Conservation (phyloP, 306 rosid species). For the Trifolium dubium region DNA sequence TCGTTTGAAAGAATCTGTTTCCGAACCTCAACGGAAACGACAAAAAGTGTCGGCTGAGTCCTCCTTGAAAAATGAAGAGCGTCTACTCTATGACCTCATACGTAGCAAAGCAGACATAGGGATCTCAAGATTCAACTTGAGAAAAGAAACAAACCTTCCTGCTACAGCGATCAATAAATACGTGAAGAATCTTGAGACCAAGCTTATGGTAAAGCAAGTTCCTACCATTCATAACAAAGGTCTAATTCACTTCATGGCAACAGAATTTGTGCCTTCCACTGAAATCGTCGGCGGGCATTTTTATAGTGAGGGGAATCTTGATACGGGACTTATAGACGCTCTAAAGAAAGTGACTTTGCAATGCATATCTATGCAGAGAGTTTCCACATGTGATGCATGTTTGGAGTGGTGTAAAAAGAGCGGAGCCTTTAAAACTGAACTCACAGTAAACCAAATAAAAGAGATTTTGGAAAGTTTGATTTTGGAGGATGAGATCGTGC, state of each 20-base stretch:
- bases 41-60: conserved; percentile 38
- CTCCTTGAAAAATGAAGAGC: conserved; percentile 57
- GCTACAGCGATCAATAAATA: conserved; percentile 48
- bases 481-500: conserved; percentile 60
- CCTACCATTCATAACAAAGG: conserved; percentile 62
- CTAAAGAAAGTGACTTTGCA: conserved; percentile 47
- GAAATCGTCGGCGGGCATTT: conserved; percentile 76
- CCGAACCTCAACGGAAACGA: conserved; percentile 59
- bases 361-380: conserved; percentile 50
- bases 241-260: conserved; percentile 69
- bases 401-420: conserved; percentile 41
- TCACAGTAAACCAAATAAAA: conserved; percentile 52
- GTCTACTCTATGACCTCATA: conserved; percentile 54
- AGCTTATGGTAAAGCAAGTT: conserved; percentile 67
- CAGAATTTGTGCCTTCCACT: conserved; percentile 72
- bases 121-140: conserved; percentile 66
- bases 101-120: conserved; percentile 60
- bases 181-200: conserved; percentile 60
- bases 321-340: conserved; percentile 50
- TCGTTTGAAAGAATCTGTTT: conserved; percentile 46
- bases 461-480: conserved; percentile 66
- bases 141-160: conserved; percentile 53
- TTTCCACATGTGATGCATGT: conserved; percentile 56
- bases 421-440: conserved; percentile 40
- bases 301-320: conserved; percentile 62